Conservation (phyloP, 2,329 filamentous ascomycete genomes). For the Neodidymelliopsis sp. region DNA sequence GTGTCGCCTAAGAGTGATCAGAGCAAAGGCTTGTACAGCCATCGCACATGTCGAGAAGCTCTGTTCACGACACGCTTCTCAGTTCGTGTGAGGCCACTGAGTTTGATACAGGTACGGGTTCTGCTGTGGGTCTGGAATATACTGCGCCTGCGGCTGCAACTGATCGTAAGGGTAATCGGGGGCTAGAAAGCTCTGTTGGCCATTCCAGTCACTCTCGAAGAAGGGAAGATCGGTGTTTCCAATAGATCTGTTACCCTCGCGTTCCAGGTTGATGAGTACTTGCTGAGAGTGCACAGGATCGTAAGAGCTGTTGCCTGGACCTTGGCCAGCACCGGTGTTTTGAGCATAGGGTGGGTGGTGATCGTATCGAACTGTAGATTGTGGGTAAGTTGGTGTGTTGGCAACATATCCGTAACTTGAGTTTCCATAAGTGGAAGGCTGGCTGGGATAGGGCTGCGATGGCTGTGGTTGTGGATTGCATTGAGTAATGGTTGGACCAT, state of each 20-base stretch:
- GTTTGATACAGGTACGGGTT: neutral
- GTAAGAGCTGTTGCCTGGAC: neutral
- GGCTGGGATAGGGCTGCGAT: conserved; percentile 2
- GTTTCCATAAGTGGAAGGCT: neutral
- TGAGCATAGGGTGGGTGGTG: neutral
- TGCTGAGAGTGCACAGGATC: no score
- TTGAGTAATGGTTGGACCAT: neutral
- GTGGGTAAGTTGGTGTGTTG: neutral
- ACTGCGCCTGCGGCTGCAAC: neutral
- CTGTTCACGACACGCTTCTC: no score
- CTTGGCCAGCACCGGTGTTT: conserved; percentile 1
- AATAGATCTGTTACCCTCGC: conserved; percentile 4
- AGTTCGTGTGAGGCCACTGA: no score
- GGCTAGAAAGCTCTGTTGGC: neutral
- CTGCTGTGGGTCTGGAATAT: neutral
- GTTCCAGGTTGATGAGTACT: conserved; percentile 1
- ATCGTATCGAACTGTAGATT: conserved; percentile 1
- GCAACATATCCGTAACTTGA: neutral
- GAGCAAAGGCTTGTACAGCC: no score
- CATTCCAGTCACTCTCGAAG: neutral
- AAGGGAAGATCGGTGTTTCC: neutral
- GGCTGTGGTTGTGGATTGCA: conserved; percentile 3
- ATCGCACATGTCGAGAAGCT: no score
- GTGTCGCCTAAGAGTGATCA: no score
- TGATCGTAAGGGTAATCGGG: neutral